Evolutionary conservation across 2,329 filamentous ascomycete species (phyloP).

Genomic region (Fusarium sp.): DNA sequence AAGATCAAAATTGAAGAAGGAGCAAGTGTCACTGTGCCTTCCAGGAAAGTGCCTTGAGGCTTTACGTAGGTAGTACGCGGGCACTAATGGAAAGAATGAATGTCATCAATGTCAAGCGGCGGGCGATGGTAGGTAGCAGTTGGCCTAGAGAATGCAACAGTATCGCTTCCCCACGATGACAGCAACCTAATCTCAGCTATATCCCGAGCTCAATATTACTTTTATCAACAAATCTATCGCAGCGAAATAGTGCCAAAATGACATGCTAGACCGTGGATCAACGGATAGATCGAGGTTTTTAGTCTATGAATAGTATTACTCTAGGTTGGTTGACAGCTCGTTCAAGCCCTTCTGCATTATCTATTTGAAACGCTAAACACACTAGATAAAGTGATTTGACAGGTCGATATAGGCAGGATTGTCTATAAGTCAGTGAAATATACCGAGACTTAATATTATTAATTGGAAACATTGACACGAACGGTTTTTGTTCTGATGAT

Average conservation of each 20-base stretch:
- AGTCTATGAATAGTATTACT: not conserved
- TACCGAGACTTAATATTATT: not conserved
- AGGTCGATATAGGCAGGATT: constrained; percentile 9
- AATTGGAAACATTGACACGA: not conserved
- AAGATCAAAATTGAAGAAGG: not conserved
- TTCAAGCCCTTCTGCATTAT: not conserved
- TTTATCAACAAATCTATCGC: not conserved
- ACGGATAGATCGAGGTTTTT: not conserved
- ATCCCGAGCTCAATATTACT: constrained; percentile 14
- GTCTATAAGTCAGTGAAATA: not conserved
- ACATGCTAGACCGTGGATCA: constrained; percentile 4
- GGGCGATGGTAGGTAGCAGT: constrained; percentile 5
- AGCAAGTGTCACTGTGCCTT: not conserved
- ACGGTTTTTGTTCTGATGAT: not conserved
- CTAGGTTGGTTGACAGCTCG: not conserved
- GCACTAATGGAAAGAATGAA: not conserved
- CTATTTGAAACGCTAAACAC: constrained; percentile 15
- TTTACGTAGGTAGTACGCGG: not conserved
- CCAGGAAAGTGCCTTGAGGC: not conserved
- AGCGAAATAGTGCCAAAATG: not conserved
- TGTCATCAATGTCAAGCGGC: not conserved
- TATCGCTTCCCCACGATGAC: constrained; percentile 23
- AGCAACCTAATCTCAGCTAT: constrained; percentile 23
- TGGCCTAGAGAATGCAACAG: constrained; percentile 16
- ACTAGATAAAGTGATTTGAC: not conserved